A percentile compares a stretch with the other conserved stretches of the same genome.
Evolutionary conservation across 352 stramenopile genomes (phyloP).

Genomic region (Thraustochytrium striatum): DNA sequence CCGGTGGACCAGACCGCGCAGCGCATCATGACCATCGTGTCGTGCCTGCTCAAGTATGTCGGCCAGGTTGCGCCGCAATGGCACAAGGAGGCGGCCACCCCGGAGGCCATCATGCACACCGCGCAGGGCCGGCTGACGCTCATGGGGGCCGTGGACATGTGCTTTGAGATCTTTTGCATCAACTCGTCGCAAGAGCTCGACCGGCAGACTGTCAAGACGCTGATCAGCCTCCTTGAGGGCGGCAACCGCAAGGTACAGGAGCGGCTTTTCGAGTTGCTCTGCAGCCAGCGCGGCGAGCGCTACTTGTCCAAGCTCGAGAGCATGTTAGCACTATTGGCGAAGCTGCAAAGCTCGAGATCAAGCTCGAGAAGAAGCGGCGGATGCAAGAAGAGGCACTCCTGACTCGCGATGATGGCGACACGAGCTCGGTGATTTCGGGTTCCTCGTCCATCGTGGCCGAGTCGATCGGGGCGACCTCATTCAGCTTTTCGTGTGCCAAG

Average conservation of each 20-base stretch:
- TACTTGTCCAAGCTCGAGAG: neutral
- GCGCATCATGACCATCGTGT: slow-evolving; percentile 33
- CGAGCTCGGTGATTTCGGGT: slow-evolving; percentile 9
- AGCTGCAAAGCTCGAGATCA: slow-evolving; percentile 46
- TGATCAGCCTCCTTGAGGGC: slow-evolving; percentile 48
- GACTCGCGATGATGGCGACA: slow-evolving; percentile 8
- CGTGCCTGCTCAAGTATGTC: slow-evolving; percentile 29
- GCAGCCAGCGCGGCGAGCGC: slow-evolving; percentile 39
- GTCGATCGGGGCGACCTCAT: slow-evolving; percentile 16
- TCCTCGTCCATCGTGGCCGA: slow-evolving; percentile 5
- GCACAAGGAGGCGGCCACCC: neutral
- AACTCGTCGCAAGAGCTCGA: neutral
- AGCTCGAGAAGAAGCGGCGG: slow-evolving; percentile 48
- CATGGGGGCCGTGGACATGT: slow-evolving; percentile 31
- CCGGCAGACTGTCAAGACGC: slow-evolving; percentile 12
- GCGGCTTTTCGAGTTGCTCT: slow-evolving; percentile 50
- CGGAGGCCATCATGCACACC: neutral
- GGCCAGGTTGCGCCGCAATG: slow-evolving; percentile 19
- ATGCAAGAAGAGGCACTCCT: slow-evolving; percentile 36
- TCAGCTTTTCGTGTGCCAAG: neutral
- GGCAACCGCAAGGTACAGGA: slow-evolving; percentile 49
- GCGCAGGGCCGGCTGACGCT: slow-evolving; percentile 3
- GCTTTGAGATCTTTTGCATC: slow-evolving; percentile 22
- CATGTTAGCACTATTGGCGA: slow-evolving; percentile 49
- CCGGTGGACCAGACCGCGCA: slow-evolving; percentile 26